These are phyloP conservation scores for Yamadazyma nakazawae DNA, from an alignment of 805 yeast genomes.

Conservation along the genomic window DNA sequence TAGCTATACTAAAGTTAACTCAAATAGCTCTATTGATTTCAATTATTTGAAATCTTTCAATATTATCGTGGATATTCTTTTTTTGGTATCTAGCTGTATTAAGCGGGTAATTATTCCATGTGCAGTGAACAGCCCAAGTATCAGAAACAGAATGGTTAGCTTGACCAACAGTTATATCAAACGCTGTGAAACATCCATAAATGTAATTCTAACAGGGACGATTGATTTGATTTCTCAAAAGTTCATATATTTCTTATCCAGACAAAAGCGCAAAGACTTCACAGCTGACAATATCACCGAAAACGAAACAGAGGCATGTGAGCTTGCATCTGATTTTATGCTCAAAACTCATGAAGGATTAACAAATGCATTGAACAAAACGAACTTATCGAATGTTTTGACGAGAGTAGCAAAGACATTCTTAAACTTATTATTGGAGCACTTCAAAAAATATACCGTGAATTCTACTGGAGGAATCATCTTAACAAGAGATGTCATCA, in stretches of 20 bases:
- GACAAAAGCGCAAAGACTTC: slow-evolving; percentile 77
- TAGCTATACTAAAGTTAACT: slow-evolving; percentile 19
- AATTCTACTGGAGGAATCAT: slow-evolving; percentile 80
- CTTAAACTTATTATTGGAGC: slow-evolving; percentile 59
- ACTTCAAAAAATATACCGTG: slow-evolving; percentile 71
- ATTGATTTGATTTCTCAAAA: slow-evolving; percentile 51
- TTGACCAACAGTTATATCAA: slow-evolving; percentile 59
- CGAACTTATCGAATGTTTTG: slow-evolving; percentile 50
- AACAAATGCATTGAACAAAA: slow-evolving; percentile 28
- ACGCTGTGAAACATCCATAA: slow-evolving; percentile 62
- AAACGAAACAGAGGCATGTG: slow-evolving; percentile 70
- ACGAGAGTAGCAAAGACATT: slow-evolving; percentile 56
- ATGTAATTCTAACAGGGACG: slow-evolving; percentile 59
- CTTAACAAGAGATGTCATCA: slow-evolving; percentile 76
- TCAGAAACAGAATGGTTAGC: slow-evolving; percentile 57
- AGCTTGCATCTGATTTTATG: slow-evolving; percentile 55
- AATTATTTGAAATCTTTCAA: slow-evolving; percentile 49
- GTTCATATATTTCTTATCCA: slow-evolving; percentile 45
- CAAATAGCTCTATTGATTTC: slow-evolving; percentile 37
- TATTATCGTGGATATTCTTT: slow-evolving; percentile 56
- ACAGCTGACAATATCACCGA: slow-evolving; percentile 34
- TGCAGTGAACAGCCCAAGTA: slow-evolving; percentile 54
- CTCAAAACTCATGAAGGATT: slow-evolving; percentile 39
- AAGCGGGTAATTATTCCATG: slow-evolving; percentile 76
- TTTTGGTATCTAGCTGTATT: slow-evolving; percentile 65